Evolutionary conservation across 306 rosid species (phyloP).

Genomic region (Glycine latifolia): DNA sequence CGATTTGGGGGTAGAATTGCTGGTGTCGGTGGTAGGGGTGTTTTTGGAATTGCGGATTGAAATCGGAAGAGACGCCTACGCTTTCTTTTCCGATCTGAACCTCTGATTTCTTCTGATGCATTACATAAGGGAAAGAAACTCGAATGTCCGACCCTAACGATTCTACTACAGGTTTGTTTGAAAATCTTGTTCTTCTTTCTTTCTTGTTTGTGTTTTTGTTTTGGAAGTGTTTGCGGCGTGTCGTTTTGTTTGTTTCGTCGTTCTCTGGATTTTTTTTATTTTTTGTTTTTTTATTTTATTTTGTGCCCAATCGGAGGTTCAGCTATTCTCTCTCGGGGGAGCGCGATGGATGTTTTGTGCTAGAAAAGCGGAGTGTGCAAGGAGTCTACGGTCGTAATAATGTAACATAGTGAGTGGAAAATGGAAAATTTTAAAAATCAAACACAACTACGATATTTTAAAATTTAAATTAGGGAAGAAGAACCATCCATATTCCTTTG

Average conservation of each 20-base stretch:
- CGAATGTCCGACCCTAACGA: too few relatives aligned
- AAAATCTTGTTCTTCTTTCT: not conserved
- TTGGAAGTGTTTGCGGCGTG: not conserved
- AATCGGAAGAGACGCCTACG: slow-evolving; percentile 99
- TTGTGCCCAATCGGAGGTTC: not conserved
- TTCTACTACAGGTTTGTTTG: too few relatives aligned
- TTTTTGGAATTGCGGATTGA: slow-evolving; percentile 67
- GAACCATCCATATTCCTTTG: not conserved
- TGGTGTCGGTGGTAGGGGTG: slow-evolving; percentile 46
- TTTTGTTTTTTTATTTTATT: not conserved
- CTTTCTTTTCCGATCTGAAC: slow-evolving; percentile 99
- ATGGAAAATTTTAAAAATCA: too few relatives aligned
- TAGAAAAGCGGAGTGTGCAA: slow-evolving; percentile 20
- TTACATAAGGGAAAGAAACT: slow-evolving; percentile 59
- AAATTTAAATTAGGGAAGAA: not conserved
- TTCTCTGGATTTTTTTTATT: not conserved
- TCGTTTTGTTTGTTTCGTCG: not conserved
- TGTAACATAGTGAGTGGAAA: not conserved
- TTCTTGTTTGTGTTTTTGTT: not conserved
- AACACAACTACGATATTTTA: too few relatives aligned
- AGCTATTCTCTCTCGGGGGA: slow-evolving; percentile 42
- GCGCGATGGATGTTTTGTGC: slow-evolving; percentile 29
- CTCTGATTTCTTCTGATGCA: slow-evolving; percentile 99
- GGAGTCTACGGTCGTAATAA: slow-evolving; percentile 7
- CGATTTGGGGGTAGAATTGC: slow-evolving; percentile 35